These are phyloP conservation scores for Elsinoe batatas DNA, from an alignment of 2,329 filamentous ascomycete species.

Conservation along the genomic window DNA sequence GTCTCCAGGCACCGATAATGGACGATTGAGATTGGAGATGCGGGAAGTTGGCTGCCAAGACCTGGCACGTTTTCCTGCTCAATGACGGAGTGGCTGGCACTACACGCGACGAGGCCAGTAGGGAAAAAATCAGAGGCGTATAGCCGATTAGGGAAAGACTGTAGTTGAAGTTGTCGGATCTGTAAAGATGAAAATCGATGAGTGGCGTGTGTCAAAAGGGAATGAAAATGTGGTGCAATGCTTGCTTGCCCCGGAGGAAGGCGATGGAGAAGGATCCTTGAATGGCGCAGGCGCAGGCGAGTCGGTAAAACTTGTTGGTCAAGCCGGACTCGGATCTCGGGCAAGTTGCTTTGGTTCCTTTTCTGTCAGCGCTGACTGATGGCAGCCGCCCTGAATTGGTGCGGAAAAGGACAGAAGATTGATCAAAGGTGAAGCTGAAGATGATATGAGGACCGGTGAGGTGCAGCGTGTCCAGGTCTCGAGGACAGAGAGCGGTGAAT, in stretches of 20 bases:
- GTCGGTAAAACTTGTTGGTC: slow-evolving; percentile 7
- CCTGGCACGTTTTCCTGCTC: slow-evolving; percentile 10
- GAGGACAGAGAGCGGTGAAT: slow-evolving; percentile 10
- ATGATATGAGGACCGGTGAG: neutral
- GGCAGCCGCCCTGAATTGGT: neutral
- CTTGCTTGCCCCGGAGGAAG: neutral
- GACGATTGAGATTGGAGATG: slow-evolving; percentile 7
- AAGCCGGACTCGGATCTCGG: neutral
- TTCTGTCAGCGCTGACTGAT: slow-evolving; percentile 6
- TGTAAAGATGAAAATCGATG: neutral
- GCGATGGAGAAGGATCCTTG: neutral
- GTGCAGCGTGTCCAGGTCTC: neutral
- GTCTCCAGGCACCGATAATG: neutral
- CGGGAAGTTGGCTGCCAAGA: neutral
- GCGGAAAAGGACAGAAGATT: neutral
- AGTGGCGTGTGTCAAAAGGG: neutral
- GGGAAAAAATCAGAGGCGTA: neutral
- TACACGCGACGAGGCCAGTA: neutral
- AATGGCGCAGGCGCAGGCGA: neutral
- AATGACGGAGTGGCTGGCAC: slow-evolving; percentile 10
- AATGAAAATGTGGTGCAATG: neutral
- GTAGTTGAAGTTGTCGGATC: neutral
- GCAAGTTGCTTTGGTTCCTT: neutral
- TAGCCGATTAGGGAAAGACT: slow-evolving; percentile 4
- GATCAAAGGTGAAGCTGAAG: neutral